Base-by-base conservation (phyloP, 305 asterid species). In the Rubia occidens region DNA sequence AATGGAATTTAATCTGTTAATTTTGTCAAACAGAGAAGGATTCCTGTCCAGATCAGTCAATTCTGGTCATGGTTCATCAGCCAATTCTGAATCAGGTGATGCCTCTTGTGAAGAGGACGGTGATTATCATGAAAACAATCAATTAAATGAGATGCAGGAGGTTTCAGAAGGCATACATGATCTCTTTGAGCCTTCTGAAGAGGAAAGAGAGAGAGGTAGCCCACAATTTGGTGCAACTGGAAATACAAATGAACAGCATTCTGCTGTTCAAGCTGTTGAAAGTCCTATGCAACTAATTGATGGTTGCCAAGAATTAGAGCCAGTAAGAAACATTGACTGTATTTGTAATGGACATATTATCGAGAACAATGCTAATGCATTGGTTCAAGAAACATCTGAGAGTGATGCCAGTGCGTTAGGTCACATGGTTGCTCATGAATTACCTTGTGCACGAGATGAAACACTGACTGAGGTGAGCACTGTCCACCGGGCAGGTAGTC, bases 11-110 rank as follows among this genome's bases (percentile, higher is more conserved):
- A 29, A 56, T 59, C 35, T 59, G 66, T 39, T 58, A n/a, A 9
- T 45, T 56, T 56, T 67, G 26, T 70, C 67, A 58, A 80, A 55
- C 87, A 91, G 97, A 84, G 96, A 87, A 76, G 97, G 85, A 56
- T 88, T 88, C 72, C 85, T 86, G 65, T 90, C 95, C 71, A 87
- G 83, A 82, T 66, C 87, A 80, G 90, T 81, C 40, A 64, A 53
- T 71, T 75, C 80, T 69, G 74, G 78, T 67, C 69, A 75, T 58
- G 67, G 74, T 47, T 76, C 82, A 21, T 73, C 37, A 58, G 74
- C 78, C 64, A 72, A 32, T 74, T 35, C 45, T 39, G 74, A 32
- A 66, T 68, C 59, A 14, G 79, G 69, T 21, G 59, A 70, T 17
- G 59, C 66, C 59, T 69, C 69, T 35, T 79, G 49, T 68, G 66